Conservation (phyloP, 2,329 filamentous ascomycete species). For the Botryotinia calthae region DNA sequence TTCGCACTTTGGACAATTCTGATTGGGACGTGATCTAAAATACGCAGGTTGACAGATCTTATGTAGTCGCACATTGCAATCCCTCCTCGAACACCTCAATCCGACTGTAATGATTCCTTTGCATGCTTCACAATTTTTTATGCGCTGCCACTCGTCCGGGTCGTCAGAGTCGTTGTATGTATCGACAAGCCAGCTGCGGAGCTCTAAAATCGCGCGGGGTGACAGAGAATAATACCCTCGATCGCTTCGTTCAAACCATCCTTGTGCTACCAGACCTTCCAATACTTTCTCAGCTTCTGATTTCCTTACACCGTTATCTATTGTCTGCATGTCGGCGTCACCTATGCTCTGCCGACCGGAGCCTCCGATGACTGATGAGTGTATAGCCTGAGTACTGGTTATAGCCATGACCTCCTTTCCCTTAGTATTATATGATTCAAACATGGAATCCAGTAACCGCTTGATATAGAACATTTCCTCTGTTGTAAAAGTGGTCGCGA, state of each 20-base stretch:
- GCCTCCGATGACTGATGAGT: conserved; percentile 64
- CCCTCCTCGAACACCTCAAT: conserved; percentile 67
- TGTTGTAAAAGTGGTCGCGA: conserved; percentile 74
- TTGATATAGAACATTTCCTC: conserved; percentile 92
- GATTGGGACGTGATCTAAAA: conserved; percentile 58
- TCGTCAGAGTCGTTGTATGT: conserved; percentile 79
- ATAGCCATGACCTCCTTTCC: conserved; percentile 83
- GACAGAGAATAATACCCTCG: conserved; percentile 73
- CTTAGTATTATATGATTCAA: conserved; percentile 79
- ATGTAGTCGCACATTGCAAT: conserved; percentile 71
- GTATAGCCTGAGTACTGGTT: conserved; percentile 70
- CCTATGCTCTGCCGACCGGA: conserved; percentile 33
- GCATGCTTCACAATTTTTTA: conserved; percentile 87
- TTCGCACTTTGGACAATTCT: conserved; percentile 62
- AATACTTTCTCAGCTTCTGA: conserved; percentile 75
- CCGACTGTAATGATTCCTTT: conserved; percentile 85
- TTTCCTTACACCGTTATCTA: conserved; percentile 64
- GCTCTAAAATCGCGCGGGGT: conserved; percentile 77
- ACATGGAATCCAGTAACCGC: conserved; percentile 84
- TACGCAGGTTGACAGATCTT: conserved; percentile 71
- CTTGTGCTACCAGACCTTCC: conserved; percentile 67
- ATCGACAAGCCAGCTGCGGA: conserved; percentile 79
- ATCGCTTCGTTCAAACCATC: conserved; percentile 77
- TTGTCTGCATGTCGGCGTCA: conserved; percentile 35
- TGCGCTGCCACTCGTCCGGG: conserved; percentile 62